Evolutionary conservation across 78 protist genomes (phyloP).

Genomic region (Anaeramoeba flamelloides): DNA sequence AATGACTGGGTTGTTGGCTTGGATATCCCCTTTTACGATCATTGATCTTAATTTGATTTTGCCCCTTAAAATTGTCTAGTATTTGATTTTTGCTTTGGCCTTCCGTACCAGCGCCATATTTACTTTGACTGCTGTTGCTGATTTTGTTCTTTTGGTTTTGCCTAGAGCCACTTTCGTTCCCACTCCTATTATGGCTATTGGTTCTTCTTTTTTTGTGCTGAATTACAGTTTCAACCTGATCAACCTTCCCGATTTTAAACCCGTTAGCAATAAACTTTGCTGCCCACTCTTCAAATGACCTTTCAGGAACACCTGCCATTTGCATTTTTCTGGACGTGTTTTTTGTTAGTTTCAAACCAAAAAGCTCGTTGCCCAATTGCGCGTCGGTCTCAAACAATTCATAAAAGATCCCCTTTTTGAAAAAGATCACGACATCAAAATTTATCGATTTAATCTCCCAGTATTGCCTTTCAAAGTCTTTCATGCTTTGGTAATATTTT

Average conservation of each 20-base stretch:
- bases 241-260: not conserved
- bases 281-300: not conserved
- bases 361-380: not conserved
- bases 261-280: not conserved
- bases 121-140: no score
- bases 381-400: not conserved
- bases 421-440: constrained; percentile 17
- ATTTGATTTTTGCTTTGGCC: no score
- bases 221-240: not conserved
- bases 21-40: no score
- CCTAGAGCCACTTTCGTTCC: no score
- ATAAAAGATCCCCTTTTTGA: constrained; percentile 20
- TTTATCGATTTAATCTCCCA: constrained; percentile 17
- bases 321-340: not conserved
- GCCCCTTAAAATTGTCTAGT: no score
- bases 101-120: no score
- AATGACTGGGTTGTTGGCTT: no score
- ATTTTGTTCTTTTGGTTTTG: no score
- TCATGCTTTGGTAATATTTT: constrained; percentile 2
- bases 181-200: no score
- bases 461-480: constrained; percentile 16
- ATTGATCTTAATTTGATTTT: no score
- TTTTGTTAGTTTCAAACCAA: not conserved
- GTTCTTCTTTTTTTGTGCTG: not conserved
- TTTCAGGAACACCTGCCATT: constrained; percentile 1